Conservation (phyloP, 495 filamentous ascomycete species). For the Lepraria neglecta region DNA sequence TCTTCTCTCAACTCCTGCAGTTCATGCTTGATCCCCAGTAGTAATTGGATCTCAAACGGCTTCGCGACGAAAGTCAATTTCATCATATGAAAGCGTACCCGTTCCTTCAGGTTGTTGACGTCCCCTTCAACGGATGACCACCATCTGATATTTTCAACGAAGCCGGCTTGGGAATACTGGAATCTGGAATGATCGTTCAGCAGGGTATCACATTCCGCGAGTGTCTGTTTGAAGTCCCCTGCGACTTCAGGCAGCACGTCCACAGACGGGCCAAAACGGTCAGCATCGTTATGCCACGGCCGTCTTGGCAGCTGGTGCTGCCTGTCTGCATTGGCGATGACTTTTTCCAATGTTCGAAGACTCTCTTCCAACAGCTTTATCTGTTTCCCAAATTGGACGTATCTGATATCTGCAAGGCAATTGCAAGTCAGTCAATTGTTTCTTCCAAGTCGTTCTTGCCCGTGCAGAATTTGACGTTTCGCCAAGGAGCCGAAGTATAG, state of each 20-base stretch:
- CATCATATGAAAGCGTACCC: constrained; percentile 23
- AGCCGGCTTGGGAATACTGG: constrained; percentile 8
- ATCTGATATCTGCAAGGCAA: constrained; percentile 20
- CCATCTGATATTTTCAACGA: constrained; percentile 27
- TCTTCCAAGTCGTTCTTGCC: too few species aligned
- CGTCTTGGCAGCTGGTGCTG: constrained; percentile 19
- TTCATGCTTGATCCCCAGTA: constrained; percentile 22
- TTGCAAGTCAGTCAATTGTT: not conserved
- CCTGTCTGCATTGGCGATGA: constrained; percentile 18
- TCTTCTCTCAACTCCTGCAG: constrained; percentile 23
- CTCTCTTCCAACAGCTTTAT: constrained; percentile 20
- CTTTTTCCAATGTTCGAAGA: constrained; percentile 9
- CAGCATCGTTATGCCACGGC: constrained; percentile 18
- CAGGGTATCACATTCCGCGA: constrained; percentile 23
- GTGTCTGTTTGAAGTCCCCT: constrained; percentile 25
- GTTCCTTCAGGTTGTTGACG: constrained; percentile 22
- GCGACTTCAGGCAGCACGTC: constrained; percentile 18
- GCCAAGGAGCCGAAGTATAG: not conserved
- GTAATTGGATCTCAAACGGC: constrained; percentile 25
- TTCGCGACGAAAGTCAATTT: constrained; percentile 24
- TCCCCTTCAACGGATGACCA: constrained; percentile 19
- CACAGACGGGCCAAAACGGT: constrained; percentile 16
- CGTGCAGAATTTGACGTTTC: not conserved
- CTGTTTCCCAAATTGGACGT: constrained; percentile 21
- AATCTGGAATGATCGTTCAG: constrained; percentile 17